Percentiles rank a stretch among this genome's conserved stretches.
Conservation (phyloP, 2,329 filamentous ascomycete genomes). For the Domatiomyces catenatus region DNA sequence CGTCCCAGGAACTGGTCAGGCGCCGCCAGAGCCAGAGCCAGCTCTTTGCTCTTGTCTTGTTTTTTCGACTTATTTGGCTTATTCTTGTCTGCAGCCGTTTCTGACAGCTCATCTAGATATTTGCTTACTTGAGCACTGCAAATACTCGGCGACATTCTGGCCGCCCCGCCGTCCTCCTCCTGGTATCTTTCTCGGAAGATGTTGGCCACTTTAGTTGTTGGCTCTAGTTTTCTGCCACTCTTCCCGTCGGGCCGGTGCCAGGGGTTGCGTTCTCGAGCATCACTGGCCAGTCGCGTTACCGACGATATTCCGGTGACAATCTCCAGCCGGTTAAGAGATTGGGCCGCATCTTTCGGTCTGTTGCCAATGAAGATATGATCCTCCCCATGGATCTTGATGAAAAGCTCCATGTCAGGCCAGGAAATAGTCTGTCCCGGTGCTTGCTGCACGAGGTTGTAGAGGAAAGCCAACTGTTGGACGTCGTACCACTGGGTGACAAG, state of each 20-base stretch:
- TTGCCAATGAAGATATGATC: constrained; percentile 20
- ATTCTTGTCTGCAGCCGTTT: neutral
- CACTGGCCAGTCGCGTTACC: constrained; percentile 17
- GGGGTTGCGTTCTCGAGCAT: constrained; percentile 12
- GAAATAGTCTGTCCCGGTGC: constrained; percentile 10
- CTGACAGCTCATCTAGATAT: neutral
- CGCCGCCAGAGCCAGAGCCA: neutral
- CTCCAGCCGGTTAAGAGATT: constrained; percentile 20
- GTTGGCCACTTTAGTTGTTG: constrained; percentile 17
- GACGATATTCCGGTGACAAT: constrained; percentile 19
- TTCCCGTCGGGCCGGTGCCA: constrained; percentile 16
- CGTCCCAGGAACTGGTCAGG: constrained; percentile 3
- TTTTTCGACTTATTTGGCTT: too few relatives aligned
- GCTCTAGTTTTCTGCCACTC: constrained; percentile 15
- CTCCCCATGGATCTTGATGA: constrained; percentile 21
- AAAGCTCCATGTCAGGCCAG: constrained; percentile 21
- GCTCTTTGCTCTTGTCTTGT: neutral
- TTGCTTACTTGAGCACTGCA: neutral
- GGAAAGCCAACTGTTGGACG: constrained; percentile 20
- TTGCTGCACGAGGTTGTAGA: constrained; percentile 19
- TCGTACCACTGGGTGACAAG: constrained; percentile 20
- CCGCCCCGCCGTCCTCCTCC: constrained; percentile 5
- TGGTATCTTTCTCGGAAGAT: constrained; percentile 16
- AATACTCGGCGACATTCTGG: constrained; percentile 4
- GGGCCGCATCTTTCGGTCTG: constrained; percentile 17